Percentiles rank a stretch among this genome's conserved stretches.
phyloP scores from a whole-genome alignment of 129 eudicot species.

The Solidago caesia region DNA sequence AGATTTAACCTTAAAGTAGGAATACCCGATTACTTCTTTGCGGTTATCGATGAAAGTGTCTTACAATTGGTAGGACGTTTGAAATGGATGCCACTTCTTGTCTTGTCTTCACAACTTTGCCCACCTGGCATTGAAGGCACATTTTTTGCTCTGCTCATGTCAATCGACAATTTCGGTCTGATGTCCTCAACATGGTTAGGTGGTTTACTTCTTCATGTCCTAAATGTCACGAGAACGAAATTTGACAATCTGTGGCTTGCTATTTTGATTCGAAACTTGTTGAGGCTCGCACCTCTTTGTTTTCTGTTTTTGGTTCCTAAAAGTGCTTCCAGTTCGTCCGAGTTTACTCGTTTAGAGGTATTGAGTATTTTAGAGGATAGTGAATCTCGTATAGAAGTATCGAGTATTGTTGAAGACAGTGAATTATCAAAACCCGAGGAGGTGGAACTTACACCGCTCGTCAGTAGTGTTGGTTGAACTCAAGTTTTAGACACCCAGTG shows the following conservation, averaged over 20 bases:
- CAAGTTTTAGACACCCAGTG: neutral
- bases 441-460: slow-evolving; percentile 41
- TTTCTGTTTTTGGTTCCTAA: slow-evolving; percentile 73
- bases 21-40: slow-evolving; percentile 68
- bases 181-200: slow-evolving; percentile 86
- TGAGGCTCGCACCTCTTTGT: slow-evolving; percentile 60
- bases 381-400: slow-evolving; percentile 32
- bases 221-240: slow-evolving; percentile 37
- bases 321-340: slow-evolving; percentile 43
- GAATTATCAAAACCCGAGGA: slow-evolving; percentile 23
- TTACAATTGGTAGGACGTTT: slow-evolving; percentile 60
- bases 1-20: slow-evolving; percentile 72
- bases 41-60: slow-evolving; percentile 71
- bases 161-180: slow-evolving; percentile 81
- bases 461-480: slow-evolving; percentile 33
- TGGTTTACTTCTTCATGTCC: slow-evolving; percentile 67
- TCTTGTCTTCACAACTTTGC: slow-evolving; percentile 85
- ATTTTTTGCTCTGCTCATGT: slow-evolving; percentile 88
- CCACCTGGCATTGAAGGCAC: slow-evolving; percentile 98
- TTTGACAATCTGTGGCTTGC: slow-evolving; percentile 75
- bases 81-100: slow-evolving; percentile 99
- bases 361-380: slow-evolving; percentile 36
- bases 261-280: slow-evolving; percentile 62
- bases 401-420: slow-evolving; percentile 18
- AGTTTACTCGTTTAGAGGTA: slow-evolving; percentile 47